Base-by-base conservation (phyloP, 1,284 basidiomycete genomes). In the Rhizoctonia solani region DNA sequence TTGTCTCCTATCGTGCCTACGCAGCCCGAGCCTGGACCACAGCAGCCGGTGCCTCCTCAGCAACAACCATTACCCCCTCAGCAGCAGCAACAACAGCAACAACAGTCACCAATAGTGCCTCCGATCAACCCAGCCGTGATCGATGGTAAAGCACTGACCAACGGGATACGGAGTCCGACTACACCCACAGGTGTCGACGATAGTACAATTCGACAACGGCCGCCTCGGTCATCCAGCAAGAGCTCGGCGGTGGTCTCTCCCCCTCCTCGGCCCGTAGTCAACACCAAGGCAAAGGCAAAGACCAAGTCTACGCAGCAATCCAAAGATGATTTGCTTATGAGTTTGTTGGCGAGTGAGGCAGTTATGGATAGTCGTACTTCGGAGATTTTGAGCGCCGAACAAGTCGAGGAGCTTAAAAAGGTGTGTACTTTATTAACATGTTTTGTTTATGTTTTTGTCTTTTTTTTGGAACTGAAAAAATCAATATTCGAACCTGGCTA, bases 391-490 rank as follows among this genome's bases (percentile, higher is more conserved):
- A 85, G 81, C 71, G 87, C 90, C 66, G 93, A 96, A 72, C 89
- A 94, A 73, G 89, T 94, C n/a, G 93, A 95, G 71, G 89, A 90
- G 58, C 83, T 94, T 72, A 95, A 93, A 80, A 92, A 92, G 85
- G 92, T 91, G 72, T 54, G 82, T 78, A 16, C 30, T 19, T 69
- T n/a, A n/a, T n/a, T n/a, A n/a, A n/a, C n/a, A n/a, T 50, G 70
- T 39, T 23, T 69, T 59, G 4, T 25, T 37, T n/a, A 13, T 25
- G 16, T n/a, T n/a, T n/a, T n/a, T n/a, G n/a, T n/a, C 56, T 47
- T 19, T 65, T 41, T 47, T 1, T 8, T 19, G n/a, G 5, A 32
- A 4, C n/a, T 34, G 11, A 46, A 37, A 47, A 47, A 54, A 30
- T 23, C 21, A 13, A 21, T 29, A 23, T 50, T 58, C 55, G 14